Evolutionary conservation across 2,329 filamentous ascomycete species (phyloP).

Genomic region (Hortaea sp.): DNA sequence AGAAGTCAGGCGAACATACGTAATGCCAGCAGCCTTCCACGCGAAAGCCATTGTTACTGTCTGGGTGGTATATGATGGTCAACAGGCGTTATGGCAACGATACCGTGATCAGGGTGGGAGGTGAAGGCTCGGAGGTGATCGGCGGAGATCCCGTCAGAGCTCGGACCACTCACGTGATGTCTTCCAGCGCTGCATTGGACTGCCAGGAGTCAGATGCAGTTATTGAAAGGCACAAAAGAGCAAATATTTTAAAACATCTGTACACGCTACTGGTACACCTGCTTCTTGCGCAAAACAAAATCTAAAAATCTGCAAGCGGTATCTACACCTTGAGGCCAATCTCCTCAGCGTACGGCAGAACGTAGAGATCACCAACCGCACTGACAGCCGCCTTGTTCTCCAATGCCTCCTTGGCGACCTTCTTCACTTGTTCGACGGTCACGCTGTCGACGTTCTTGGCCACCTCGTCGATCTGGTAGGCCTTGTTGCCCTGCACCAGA

Average conservation of each 20-base stretch:
- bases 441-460: slow-evolving; percentile 72
- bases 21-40: slow-evolving; percentile 96
- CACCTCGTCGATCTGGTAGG: slow-evolving; percentile 73
- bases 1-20: slow-evolving; percentile 49
- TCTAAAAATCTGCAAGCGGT: slow-evolving; percentile 16
- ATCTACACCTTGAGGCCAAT: slow-evolving; percentile 88
- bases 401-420: slow-evolving; percentile 83
- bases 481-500: slow-evolving; percentile 69
- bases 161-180: not conserved
- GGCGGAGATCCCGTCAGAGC: not conserved
- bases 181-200: too few species aligned
- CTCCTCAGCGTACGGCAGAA: slow-evolving; percentile 87
- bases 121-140: not conserved
- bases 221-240: not conserved
- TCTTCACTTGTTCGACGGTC: slow-evolving; percentile 71
- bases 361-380: slow-evolving; percentile 81
- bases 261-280: slow-evolving; percentile 22
- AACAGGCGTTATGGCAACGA: too few species aligned
- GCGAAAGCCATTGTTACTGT: slow-evolving; percentile 79
- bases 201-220: too few species aligned
- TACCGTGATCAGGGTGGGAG: not conserved
- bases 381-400: slow-evolving; percentile 83
- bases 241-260: not conserved
- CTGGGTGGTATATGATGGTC: slow-evolving; percentile 4
- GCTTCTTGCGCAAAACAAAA: slow-evolving; percentile 19